A percentile compares a stretch with the other conserved stretches of the same genome.
Conservation (phyloP, 2,329 filamentous ascomycete species). For the Microdochium paspali region DNA sequence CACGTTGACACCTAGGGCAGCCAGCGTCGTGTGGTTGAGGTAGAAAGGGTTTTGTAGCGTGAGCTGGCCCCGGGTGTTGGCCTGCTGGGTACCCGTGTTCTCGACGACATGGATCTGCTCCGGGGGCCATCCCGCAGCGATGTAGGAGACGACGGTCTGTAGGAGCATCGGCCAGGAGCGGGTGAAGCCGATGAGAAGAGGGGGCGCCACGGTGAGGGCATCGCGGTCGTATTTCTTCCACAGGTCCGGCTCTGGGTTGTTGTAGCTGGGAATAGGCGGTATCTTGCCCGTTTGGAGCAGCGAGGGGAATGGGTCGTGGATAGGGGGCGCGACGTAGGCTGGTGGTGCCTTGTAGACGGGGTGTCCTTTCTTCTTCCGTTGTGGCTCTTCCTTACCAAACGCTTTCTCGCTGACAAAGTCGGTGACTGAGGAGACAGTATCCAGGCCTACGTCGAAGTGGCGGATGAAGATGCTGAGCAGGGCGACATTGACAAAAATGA, state of each 20-base stretch:
- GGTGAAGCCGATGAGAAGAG: constrained; percentile 39
- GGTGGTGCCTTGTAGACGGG: not conserved
- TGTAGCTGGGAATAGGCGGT: not conserved
- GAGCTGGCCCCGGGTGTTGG: constrained; percentile 26
- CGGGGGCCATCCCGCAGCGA: constrained; percentile 37
- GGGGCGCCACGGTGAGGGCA: constrained; percentile 25
- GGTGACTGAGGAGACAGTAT: not conserved
- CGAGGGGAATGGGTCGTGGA: not conserved
- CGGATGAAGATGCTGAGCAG: not conserved
- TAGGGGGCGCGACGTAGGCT: not conserved
- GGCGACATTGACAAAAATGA: not conserved
- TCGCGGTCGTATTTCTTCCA: constrained; percentile 13
- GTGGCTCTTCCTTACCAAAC: not conserved
- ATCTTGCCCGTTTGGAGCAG: not conserved
- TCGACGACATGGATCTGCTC: constrained; percentile 37
- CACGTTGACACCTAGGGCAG: constrained; percentile 24
- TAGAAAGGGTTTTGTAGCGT: constrained; percentile 36
- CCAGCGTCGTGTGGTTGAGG: constrained; percentile 30
- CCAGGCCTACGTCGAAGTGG: not conserved
- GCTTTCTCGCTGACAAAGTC: not conserved
- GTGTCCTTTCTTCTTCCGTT: not conserved
- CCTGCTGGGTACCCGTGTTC: constrained; percentile 35
- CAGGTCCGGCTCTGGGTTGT: not conserved
- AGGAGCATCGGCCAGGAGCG: constrained; percentile 35
- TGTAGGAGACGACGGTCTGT: constrained; percentile 35